phyloP scores from a whole-genome alignment of 2,329 filamentous ascomycete genomes.

The Sodiomyces alkalinus region DNA sequence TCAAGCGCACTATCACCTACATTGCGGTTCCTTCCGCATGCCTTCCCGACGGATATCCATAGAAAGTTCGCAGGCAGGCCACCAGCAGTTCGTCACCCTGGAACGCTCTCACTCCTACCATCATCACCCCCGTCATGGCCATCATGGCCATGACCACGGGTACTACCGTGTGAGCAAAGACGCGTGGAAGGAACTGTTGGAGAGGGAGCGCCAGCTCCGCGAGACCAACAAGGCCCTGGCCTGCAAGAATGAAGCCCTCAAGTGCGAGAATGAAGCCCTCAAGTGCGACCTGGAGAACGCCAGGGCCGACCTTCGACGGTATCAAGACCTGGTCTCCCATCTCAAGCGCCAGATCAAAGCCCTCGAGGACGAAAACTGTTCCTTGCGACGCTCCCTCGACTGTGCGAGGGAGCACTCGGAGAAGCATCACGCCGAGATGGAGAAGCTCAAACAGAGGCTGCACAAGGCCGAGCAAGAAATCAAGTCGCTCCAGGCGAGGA shows the following conservation, averaged over 20 bases:
- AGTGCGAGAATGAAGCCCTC: no score
- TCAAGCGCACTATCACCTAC: neutral
- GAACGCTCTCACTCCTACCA: slow-evolving; percentile 22
- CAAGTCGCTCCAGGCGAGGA: slow-evolving; percentile 15
- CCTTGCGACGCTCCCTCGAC: slow-evolving; percentile 22
- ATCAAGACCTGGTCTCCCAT: slow-evolving; percentile 18
- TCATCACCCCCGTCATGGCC: slow-evolving; percentile 12
- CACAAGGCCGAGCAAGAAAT: slow-evolving; percentile 22
- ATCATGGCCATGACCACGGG: slow-evolving; percentile 18
- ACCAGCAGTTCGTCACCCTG: slow-evolving; percentile 21
- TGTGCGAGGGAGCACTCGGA: slow-evolving; percentile 14
- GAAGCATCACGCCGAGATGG: slow-evolving; percentile 16
- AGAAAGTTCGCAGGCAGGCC: slow-evolving; percentile 18
- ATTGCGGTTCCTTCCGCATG: neutral
- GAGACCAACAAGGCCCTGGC: slow-evolving; percentile 18
- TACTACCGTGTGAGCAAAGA: slow-evolving; percentile 17
- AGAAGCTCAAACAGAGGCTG: slow-evolving; percentile 17
- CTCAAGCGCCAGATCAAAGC: slow-evolving; percentile 20
- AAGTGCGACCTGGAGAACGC: slow-evolving; percentile 18
- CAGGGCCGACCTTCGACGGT: slow-evolving; percentile 19
- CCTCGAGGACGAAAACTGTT: slow-evolving; percentile 22
- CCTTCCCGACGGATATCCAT: no score
- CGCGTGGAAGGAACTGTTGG: slow-evolving; percentile 20
- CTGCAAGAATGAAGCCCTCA: slow-evolving; percentile 17
- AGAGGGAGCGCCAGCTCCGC: slow-evolving; percentile 19